phyloP scores from a whole-genome alignment of 495 filamentous ascomycete genomes.

The Penicillium parvum region DNA sequence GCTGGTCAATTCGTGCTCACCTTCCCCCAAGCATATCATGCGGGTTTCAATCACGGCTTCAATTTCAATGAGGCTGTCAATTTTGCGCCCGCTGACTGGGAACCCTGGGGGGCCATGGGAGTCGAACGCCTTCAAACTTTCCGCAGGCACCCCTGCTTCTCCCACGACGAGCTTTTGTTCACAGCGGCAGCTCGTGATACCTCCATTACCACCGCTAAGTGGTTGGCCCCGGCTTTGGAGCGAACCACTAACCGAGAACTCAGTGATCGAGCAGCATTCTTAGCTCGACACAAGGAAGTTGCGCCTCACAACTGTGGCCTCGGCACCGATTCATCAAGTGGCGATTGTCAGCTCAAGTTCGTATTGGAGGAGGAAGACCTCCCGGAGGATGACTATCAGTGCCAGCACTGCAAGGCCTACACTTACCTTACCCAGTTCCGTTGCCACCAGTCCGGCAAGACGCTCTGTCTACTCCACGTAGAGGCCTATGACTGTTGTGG shows the following conservation, averaged over 20 bases:
- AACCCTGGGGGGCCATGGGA: conserved; percentile 82
- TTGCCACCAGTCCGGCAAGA: conserved; percentile 72
- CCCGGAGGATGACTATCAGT: conserved; percentile 85
- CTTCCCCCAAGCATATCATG: conserved; percentile 88
- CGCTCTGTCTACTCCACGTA: conserved; percentile 74
- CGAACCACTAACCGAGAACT: conserved; percentile 71
- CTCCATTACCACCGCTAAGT: conserved; percentile 90
- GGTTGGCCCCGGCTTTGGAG: conserved; percentile 83
- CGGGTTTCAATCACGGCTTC: conserved; percentile 93
- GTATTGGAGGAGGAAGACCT: conserved; percentile 66
- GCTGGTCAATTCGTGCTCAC: conserved; percentile 97
- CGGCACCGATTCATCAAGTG: conserved; percentile 25
- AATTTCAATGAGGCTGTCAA: conserved; percentile 99
- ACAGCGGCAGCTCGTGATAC: conserved; percentile 76
- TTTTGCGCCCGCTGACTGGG: conserved; percentile 96
- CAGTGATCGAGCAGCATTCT: conserved; percentile 60
- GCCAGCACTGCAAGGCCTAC: conserved; percentile 86
- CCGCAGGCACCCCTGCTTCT: conserved; percentile 90
- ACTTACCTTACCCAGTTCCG: conserved; percentile 86
- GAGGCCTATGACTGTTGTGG: conserved; percentile 77
- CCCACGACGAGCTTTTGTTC: conserved; percentile 92
- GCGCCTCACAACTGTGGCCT: conserved; percentile 46
- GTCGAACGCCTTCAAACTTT: conserved; percentile 85
- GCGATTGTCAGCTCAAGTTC: conserved; percentile 40
- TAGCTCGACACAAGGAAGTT: conserved; percentile 57